Evolutionary conservation across 441 rosid species (phyloP).

Genomic region (Sinapis alba): DNA sequence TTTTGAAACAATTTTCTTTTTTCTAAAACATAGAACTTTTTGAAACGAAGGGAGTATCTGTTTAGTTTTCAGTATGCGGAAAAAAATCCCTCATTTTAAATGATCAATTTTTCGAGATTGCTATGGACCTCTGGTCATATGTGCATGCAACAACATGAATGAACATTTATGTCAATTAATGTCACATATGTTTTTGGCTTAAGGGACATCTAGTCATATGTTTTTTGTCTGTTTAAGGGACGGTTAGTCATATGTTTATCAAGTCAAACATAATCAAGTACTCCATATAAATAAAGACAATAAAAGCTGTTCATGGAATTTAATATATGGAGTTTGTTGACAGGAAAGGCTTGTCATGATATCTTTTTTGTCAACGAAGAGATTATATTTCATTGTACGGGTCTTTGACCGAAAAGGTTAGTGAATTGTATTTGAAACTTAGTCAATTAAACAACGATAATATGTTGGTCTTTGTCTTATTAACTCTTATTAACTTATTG

Average conservation of each 20-base stretch:
- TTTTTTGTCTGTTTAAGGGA: background rate
- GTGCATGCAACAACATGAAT: background rate
- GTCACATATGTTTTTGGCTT: too few relatives aligned
- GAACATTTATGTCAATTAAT: background rate
- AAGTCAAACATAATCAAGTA: conserved; percentile 13
- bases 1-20: too few relatives aligned
- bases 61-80: background rate
- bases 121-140: background rate
- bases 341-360: background rate
- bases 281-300: background rate
- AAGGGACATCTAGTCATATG: too few relatives aligned
- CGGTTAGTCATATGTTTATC: background rate
- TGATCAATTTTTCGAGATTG: background rate
- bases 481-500: background rate
- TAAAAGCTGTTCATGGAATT: too few relatives aligned
- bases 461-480: background rate
- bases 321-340: too few relatives aligned
- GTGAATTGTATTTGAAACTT: background rate
- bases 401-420: background rate
- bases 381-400: background rate
- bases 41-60: too few relatives aligned
- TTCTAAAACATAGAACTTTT: too few relatives aligned
- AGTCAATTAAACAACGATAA: background rate
- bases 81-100: background rate
- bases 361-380: background rate